phyloP scores from a whole-genome alignment of 805 yeast genomes.

The Pachysolen tannophilus region DNA sequence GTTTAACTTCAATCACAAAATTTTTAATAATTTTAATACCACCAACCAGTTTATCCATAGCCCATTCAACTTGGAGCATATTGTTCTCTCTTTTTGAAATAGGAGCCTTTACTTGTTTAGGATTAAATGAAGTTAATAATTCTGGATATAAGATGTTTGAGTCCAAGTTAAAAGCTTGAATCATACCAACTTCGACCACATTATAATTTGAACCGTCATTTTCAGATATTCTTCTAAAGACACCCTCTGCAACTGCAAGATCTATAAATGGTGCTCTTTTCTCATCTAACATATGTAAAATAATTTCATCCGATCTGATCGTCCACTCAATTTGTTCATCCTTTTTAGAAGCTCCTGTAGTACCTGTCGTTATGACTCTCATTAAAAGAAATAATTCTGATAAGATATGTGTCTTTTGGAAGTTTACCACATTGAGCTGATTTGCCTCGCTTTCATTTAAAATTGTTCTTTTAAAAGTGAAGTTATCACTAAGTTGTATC shows the following conservation, averaged over 20 bases:
- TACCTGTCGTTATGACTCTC: slow-evolving; percentile 25
- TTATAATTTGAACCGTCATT: slow-evolving; percentile 64
- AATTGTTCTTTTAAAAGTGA: slow-evolving; percentile 38
- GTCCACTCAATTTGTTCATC: slow-evolving; percentile 46
- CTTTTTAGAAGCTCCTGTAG: slow-evolving; percentile 13
- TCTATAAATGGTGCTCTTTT: slow-evolving; percentile 60
- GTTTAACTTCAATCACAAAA: slow-evolving; percentile 53
- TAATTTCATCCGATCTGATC: slow-evolving; percentile 60
- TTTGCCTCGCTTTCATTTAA: slow-evolving; percentile 42
- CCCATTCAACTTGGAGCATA: slow-evolving; percentile 54
- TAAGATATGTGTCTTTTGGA: slow-evolving; percentile 26
- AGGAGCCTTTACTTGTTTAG: slow-evolving; percentile 18
- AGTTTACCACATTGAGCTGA: slow-evolving; percentile 27
- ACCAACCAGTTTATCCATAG: slow-evolving; percentile 79
- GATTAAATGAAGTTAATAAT: slow-evolving; percentile 45
- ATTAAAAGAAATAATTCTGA: slow-evolving; percentile 37
- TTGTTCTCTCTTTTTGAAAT: slow-evolving; percentile 15
- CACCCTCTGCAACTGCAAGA: slow-evolving; percentile 53
- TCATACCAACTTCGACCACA: slow-evolving; percentile 44
- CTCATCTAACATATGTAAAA: slow-evolving; percentile 60
- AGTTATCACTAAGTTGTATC: slow-evolving; percentile 33
- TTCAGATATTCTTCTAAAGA: slow-evolving; percentile 53
- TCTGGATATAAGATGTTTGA: slow-evolving; percentile 58
- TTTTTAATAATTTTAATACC: slow-evolving; percentile 77
- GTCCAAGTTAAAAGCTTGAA: slow-evolving; percentile 65